Conservation (phyloP, 495 filamentous ascomycete genomes). For the Penicillium paxilli region DNA sequence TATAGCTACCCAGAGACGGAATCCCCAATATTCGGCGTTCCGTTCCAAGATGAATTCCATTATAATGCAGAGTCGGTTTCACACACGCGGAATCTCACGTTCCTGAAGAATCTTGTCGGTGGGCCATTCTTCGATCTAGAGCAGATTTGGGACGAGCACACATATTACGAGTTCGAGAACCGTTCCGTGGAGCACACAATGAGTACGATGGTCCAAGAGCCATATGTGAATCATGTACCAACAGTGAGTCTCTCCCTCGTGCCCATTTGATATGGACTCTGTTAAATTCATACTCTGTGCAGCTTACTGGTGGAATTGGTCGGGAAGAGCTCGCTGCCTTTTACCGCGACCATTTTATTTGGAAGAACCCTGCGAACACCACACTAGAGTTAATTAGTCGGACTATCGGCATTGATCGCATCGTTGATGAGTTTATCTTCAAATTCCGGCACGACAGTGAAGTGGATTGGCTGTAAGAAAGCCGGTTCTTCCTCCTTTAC, state of each 20-base stretch:
- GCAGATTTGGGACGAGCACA: constrained; percentile 54
- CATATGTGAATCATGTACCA: constrained; percentile 54
- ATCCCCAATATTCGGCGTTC: constrained; percentile 2
- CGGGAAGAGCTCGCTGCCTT: constrained; percentile 57
- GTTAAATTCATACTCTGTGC: no score
- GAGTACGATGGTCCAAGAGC: constrained; percentile 49
- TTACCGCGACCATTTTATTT: constrained; percentile 68
- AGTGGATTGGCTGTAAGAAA: constrained; percentile 64
- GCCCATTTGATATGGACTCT: no score
- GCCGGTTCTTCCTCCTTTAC: background rate
- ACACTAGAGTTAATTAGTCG: constrained; percentile 64
- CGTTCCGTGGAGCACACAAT: constrained; percentile 34
- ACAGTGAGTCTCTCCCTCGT: no score
- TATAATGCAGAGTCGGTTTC: constrained; percentile 12
- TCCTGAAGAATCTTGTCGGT: constrained; percentile 17
- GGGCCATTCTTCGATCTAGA: constrained; percentile 53
- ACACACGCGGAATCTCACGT: constrained; percentile 19
- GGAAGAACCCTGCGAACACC: constrained; percentile 59
- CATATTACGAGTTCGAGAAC: constrained; percentile 25
- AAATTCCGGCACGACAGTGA: constrained; percentile 62
- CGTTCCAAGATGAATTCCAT: constrained; percentile 10
- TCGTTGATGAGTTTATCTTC: constrained; percentile 54
- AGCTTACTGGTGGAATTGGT: constrained; percentile 67
- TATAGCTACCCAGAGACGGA: no score
- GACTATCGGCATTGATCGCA: constrained; percentile 56